Evolutionary conservation across 2,329 filamentous ascomycete genomes (phyloP), one percentile per base, ranked within the genome.

Genomic region (Botrytis pseudocinerea): DNA sequence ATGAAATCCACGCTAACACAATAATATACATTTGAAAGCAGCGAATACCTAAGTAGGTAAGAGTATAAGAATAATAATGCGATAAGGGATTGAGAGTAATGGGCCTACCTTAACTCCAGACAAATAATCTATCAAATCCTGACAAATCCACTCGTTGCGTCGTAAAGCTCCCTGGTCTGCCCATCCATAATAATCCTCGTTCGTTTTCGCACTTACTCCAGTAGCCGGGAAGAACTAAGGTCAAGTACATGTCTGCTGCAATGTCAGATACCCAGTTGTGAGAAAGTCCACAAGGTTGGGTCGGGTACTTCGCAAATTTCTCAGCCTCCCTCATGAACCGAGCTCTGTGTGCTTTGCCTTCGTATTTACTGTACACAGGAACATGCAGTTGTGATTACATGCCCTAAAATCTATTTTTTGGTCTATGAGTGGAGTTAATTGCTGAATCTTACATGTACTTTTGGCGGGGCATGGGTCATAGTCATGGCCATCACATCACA

Each of bases 401-500:
- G 14, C 25, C 32, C 46, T n/a, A 22, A 42, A 51, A 20, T 68
- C 64, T 68, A 68, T 68, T 57, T 68, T 68, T 57, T 42, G 64
- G 48, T 42, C 18, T 42, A n/a, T 40, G 9, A 14, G 64, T 57
- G 64, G 64, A 68, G 35, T 57, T 28, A 22, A 10, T 40, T 14
- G 35, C 25, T 20, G 28, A 32, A 46, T 61, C 54, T 69, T 44
- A 69, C 66, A 69, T 69, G 66, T 59, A 46, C 22, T 69, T 69
- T 61, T 46, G 51, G 38, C 32, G 66, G 51, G 59, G 64, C 64
- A 32, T 22, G 46, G 46, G 54, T 46, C 38, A 69, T 61, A 16
- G 46, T 57, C 65, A 69, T 69, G 51, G 51, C 51, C 12, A 32
- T 65, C 44, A 61, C 20, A 69, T 60, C 22, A 38, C 48, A 35